phyloP scores from a whole-genome alignment of 78 protist genomes.

The Tieghemostelium lacteum region DNA sequence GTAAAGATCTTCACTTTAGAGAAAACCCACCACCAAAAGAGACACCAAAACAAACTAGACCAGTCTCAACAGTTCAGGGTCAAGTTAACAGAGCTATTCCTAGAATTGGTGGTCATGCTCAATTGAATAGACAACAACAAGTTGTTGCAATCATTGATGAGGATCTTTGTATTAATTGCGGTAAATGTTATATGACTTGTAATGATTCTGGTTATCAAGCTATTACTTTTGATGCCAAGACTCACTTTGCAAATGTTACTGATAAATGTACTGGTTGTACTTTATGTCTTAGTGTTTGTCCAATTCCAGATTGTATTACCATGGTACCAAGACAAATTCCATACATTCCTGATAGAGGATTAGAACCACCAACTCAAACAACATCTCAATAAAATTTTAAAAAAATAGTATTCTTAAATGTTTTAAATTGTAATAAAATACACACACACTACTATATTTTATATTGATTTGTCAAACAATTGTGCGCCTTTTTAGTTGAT shows the following conservation, averaged over 20 bases:
- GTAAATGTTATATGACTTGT: constrained; percentile 97
- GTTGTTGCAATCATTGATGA: constrained; percentile 95
- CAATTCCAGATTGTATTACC: constrained; percentile 93
- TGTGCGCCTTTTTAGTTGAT: no score
- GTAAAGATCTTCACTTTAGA: neutral
- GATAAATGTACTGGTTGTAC: constrained; percentile 96
- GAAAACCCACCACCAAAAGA: neutral
- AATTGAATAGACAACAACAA: constrained; percentile 87
- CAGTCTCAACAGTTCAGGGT: constrained; percentile 45
- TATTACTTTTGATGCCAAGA: constrained; percentile 86
- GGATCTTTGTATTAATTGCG: constrained; percentile 97
- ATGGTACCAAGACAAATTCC: constrained; percentile 88
- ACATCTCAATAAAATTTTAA: no score
- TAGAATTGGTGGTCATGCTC: constrained; percentile 83
- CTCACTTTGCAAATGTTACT: constrained; percentile 92
- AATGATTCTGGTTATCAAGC: constrained; percentile 93
- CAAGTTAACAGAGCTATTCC: constrained; percentile 85
- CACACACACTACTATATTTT: no score
- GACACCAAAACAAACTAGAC: neutral
- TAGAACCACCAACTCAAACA: no score
- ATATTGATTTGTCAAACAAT: no score
- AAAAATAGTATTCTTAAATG: no score
- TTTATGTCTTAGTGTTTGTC: constrained; percentile 92
- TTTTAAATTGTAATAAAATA: no score
- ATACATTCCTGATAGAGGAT: constrained; percentile 75